Percentiles rank a stretch among this genome's conserved stretches.
Conservation (phyloP, 2,329 filamentous ascomycete species). For the Chrysoporthe austroafricana region DNA sequence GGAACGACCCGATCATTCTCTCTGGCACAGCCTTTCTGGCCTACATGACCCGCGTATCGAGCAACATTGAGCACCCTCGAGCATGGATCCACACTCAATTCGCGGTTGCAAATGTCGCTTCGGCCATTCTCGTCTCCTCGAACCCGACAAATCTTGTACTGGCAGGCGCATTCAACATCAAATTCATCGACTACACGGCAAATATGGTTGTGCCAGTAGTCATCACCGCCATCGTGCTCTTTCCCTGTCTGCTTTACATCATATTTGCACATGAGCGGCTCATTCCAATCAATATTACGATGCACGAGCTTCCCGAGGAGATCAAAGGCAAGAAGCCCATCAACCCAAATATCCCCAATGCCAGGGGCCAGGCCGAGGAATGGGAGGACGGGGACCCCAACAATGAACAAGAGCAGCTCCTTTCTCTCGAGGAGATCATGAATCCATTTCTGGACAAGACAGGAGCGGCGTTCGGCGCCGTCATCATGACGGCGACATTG, state of each 20-base stretch:
- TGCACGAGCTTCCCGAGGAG: slow-evolving; percentile 68
- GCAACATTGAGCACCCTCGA: slow-evolving; percentile 70
- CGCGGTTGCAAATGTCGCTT: slow-evolving; percentile 72
- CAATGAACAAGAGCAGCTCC: slow-evolving; percentile 55
- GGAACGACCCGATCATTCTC: slow-evolving; percentile 76
- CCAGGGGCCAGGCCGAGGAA: slow-evolving; percentile 58
- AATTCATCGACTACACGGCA: slow-evolving; percentile 74
- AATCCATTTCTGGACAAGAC: slow-evolving; percentile 73
- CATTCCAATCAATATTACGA: slow-evolving; percentile 67
- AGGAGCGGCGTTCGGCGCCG: slow-evolving; percentile 65
- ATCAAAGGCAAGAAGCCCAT: slow-evolving; percentile 59
- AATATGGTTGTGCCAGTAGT: slow-evolving; percentile 77
- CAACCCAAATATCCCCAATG: slow-evolving; percentile 74
- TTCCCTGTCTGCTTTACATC: slow-evolving; percentile 71
- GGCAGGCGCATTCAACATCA: slow-evolving; percentile 72
- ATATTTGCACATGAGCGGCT: slow-evolving; percentile 67
- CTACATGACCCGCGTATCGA: slow-evolving; percentile 77
- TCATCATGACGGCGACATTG: slow-evolving; percentile 70
- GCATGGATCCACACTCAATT: slow-evolving; percentile 78
- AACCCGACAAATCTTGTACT: slow-evolving; percentile 79
- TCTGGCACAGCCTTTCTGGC: slow-evolving; percentile 76
- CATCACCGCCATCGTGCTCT: slow-evolving; percentile 68
- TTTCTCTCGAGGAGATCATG: slow-evolving; percentile 73
- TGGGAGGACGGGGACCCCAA: slow-evolving; percentile 50
- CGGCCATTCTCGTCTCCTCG: slow-evolving; percentile 76